Conservation (phyloP, 1,284 basidiomycete species). For the Ceratobasidium sp. region DNA sequence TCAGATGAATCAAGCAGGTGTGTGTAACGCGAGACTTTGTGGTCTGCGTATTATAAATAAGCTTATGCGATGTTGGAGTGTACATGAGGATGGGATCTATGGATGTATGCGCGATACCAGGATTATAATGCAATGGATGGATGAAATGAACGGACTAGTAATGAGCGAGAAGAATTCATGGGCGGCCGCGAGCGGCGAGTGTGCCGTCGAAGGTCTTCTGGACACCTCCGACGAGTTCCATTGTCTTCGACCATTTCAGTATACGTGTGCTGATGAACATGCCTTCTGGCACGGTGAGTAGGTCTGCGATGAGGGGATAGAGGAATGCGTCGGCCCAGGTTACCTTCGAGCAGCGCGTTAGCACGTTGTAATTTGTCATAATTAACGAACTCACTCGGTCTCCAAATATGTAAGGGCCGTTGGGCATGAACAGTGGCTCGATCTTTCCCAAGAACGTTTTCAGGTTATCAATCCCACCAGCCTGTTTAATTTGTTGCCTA, state of each 20-base stretch:
- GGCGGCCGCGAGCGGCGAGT: constrained; percentile 19
- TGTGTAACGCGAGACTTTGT: too few relatives aligned
- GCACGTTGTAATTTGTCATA: too few relatives aligned
- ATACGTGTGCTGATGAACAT: constrained; percentile 9
- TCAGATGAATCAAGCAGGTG: too few relatives aligned
- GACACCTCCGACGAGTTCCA: constrained; percentile 15
- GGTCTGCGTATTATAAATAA: constrained; percentile 13
- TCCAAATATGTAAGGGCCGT: constrained; percentile 40
- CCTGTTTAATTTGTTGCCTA: constrained; percentile 8
- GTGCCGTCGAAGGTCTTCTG: constrained; percentile 26
- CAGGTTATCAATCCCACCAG: constrained; percentile 17
- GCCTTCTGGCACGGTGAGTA: constrained; percentile 27
- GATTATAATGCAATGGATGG: constrained; percentile 15
- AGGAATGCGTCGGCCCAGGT: constrained; percentile 38
- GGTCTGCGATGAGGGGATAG: constrained; percentile 19
- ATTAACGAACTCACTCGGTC: constrained; percentile 35
- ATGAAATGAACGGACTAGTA: background rate
- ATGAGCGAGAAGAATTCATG: background rate
- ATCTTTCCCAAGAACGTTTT: constrained; percentile 6
- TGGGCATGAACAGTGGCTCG: constrained; percentile 31
- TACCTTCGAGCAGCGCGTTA: too few relatives aligned
- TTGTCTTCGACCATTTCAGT: constrained; percentile 15
- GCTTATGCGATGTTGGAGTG: background rate
- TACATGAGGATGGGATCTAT: constrained; percentile 9
- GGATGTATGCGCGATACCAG: background rate